phyloP scores from a whole-genome alignment of 1,284 basidiomycete species.

The Leccinum griseonigrum region DNA sequence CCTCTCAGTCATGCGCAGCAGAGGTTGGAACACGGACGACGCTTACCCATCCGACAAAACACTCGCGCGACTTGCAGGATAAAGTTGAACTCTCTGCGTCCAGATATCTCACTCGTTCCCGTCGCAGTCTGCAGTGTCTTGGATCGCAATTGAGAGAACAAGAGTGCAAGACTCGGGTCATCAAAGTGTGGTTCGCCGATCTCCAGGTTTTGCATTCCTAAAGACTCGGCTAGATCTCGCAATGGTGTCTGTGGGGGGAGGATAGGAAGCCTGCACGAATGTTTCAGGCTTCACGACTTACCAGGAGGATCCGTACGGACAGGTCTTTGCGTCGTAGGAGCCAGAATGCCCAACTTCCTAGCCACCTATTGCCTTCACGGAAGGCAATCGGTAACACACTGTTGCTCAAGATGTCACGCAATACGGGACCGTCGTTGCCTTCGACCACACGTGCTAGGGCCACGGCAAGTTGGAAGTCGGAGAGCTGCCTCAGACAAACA shows the following conservation, averaged over 20 bases:
- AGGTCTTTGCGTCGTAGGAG: conserved; percentile 81
- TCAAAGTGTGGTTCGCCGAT: conserved; percentile 89
- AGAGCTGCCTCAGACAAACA: conserved; percentile 85
- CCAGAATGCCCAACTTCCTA: conserved; percentile 99
- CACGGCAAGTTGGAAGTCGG: conserved; percentile 89
- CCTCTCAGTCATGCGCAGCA: neutral
- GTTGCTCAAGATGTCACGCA: conserved; percentile 67
- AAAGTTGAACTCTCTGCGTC: conserved; percentile 87
- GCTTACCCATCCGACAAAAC: conserved; percentile 88
- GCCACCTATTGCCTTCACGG: conserved; percentile 84
- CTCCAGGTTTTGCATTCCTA: conserved; percentile 53
- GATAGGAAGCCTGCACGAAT: conserved; percentile 3
- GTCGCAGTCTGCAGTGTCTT: conserved; percentile 91
- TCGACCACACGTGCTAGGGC: conserved; percentile 85
- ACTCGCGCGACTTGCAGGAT: conserved; percentile 87
- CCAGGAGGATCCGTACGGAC: conserved; percentile 80
- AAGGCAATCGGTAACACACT: conserved; percentile 86
- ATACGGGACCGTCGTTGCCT: conserved; percentile 77
- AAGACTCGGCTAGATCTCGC: conserved; percentile 59
- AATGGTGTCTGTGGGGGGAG: conserved; percentile 63
- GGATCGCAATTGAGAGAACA: conserved; percentile 87
- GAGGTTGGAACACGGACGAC: neutral
- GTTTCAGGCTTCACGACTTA: conserved; percentile 35
- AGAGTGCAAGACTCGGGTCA: conserved; percentile 84
- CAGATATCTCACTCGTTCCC: conserved; percentile 87